Base-by-base conservation (phyloP, 2,329 filamentous ascomycete species). In the Colletotrichum magnum region DNA sequence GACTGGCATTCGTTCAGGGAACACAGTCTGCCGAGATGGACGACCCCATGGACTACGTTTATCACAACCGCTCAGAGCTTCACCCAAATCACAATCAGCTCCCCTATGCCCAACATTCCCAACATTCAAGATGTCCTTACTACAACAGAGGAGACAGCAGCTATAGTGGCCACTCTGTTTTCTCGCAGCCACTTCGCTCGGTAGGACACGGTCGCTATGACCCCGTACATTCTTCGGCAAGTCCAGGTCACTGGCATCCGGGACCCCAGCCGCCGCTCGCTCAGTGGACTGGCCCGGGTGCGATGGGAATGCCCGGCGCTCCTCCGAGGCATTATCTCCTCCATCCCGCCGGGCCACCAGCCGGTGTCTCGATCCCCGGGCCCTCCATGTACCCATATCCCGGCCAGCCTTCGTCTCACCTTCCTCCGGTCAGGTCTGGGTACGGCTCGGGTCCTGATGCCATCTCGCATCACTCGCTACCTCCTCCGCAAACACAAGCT, bases 201-300 rank as follows among this genome's bases (percentile, higher is more conserved):
- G 64, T 60, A n/a, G 61, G 73, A 18, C 74, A 75, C 15, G 61
- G 73, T n/a, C 74, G 75, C 58, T 75, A 75, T 58, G 76, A 76
- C 48, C 73, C 76, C 18, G 73, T 77, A 45, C 76, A 78, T 60
- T 70, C 73, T 36, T 71, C 74, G 41, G 70, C 75, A 21, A 72
- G 62, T 53, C 64, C 75, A 21, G 71, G 62, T 53, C 64, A 72
- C 45, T 79, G 77, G 77, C 56, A 66, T 12, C 39, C 66, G 13
- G 54, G 58, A 47, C 41, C 54, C 13, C 61, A 52, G 24, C 41
- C 41, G n/a, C 57, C 39, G 24, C 56, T 45, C 4, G 52, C 61
- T 45, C 67, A 69, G 50, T 70, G 68, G 68, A 56, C 64, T 18
- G 21, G 28, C n/a, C 32, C 45, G 32, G 32, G 7, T 10, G 4